Evolutionary conservation across 2,329 filamentous ascomycete species (phyloP), one percentile per base, ranked within the genome.

Genomic region (Aspergillus eucalypticola): DNA sequence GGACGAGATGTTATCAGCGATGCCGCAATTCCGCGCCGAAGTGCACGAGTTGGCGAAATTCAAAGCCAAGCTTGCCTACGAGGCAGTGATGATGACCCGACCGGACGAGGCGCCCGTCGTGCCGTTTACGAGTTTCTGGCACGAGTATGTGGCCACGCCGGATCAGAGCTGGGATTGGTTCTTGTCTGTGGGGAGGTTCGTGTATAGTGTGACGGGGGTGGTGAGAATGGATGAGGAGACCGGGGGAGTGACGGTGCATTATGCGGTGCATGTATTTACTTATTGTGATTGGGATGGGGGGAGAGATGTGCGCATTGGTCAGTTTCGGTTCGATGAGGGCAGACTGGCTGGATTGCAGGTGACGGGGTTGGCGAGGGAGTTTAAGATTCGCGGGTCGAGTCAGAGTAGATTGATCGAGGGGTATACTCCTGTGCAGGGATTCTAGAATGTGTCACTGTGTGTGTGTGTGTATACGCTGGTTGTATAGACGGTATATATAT

Each of bases 91-190:
- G 13, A 41, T 35, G 23, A 23, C 41, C 11, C 39, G 27, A 3
- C 4, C 27, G 13, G 1, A 29, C 17, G n/a, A 35, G 39, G 10
- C 32, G 11, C 32, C 32, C 11, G 32, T 35, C 15, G 39, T 55
- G 15, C 15, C 27, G n/a, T 58, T 58, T 23, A 52, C 19, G 10
- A 58, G 56, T 38, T 44, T 44, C 48, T 58, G 56, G 56, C 48
- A 58, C 23, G 50, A 58, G 17, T 58, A 53, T 23, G 8, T 11
- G 11, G 41, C 49, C n/a, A 53, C 49, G 25, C 23, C 38, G n/a
- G 56, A 58, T 11, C 32, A 58, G 41, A 52, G 49, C 39, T 58
- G 56, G 56, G 56, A 58, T 17, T 58, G 56, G 56, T 53, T 38
- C 19, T 41, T 58, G 8, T 39, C 49, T 1, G 17, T 58, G 27